Percentiles rank a stretch among this genome's conserved stretches.
Conservation (phyloP, 352 stramenopile species). For the Stephanocyclus meneghinianus region DNA sequence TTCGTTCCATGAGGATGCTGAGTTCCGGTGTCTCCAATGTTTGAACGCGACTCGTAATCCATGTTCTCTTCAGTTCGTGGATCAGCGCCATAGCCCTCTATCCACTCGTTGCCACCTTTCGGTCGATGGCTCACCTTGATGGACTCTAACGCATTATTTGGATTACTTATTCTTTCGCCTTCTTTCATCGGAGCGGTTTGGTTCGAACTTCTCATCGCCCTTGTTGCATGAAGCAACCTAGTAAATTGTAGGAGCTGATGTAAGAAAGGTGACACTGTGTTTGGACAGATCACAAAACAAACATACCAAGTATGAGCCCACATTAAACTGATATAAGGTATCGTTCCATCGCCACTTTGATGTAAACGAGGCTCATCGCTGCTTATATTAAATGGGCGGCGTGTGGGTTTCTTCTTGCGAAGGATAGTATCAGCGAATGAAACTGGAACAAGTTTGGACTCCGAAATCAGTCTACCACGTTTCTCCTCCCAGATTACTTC, state of each 20-base stretch:
- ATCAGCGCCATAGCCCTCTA: conserved; percentile 62
- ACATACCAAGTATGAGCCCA: conserved; percentile 69
- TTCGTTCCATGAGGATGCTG: conserved; percentile 62
- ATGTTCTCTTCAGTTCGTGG: conserved; percentile 53
- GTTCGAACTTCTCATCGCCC: conserved; percentile 51
- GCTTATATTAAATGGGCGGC: conserved; percentile 37
- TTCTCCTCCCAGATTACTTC: conserved; percentile 67
- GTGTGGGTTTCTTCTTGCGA: conserved; percentile 67
- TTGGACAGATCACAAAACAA: not conserved
- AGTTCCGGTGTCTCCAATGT: conserved; percentile 57
- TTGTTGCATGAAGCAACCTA: conserved; percentile 76
- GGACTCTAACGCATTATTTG: conserved; percentile 67
- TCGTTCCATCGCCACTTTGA: conserved; percentile 77
- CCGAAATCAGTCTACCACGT: conserved; percentile 51
- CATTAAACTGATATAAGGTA: conserved; percentile 70
- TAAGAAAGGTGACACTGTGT: not conserved
- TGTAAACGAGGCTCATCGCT: conserved; percentile 34
- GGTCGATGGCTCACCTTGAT: conserved; percentile 75
- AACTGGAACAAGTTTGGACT: conserved; percentile 41
- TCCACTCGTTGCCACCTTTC: conserved; percentile 73
- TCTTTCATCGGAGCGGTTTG: conserved; percentile 35
- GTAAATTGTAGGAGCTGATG: not conserved
- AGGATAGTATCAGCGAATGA: conserved; percentile 59
- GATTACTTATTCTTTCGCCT: conserved; percentile 52
- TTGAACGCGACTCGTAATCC: conserved; percentile 52